phyloP scores from a whole-genome alignment of 1,139 yeast genomes.

The Pichia cactophila region DNA sequence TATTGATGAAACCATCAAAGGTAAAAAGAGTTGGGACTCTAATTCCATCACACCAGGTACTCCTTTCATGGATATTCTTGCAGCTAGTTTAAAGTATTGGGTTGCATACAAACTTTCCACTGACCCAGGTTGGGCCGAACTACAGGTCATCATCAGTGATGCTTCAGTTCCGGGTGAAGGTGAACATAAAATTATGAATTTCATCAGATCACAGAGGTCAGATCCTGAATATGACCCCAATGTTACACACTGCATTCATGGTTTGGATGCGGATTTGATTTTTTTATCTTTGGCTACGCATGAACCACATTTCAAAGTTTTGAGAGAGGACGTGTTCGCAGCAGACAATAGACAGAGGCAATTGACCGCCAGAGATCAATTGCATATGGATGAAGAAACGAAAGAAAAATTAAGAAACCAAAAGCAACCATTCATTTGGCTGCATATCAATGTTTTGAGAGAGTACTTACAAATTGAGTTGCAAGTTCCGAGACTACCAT shows the following conservation, averaged over 20 bases:
- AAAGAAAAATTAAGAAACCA: slow-evolving; percentile 49
- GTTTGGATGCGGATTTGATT: slow-evolving; percentile 95
- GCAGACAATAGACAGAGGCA: slow-evolving; percentile 45
- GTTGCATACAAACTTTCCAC: slow-evolving; percentile 77
- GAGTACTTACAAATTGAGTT: slow-evolving; percentile 86
- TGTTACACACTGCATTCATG: slow-evolving; percentile 89
- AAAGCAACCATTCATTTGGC: slow-evolving; percentile 87
- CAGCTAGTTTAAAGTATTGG: slow-evolving; percentile 79
- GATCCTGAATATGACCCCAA: slow-evolving; percentile 84
- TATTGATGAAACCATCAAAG: slow-evolving; percentile 57
- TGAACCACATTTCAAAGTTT: slow-evolving; percentile 90
- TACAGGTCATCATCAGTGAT: slow-evolving; percentile 83
- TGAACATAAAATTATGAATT: slow-evolving; percentile 95
- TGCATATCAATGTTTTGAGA: slow-evolving; percentile 78
- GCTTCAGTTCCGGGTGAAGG: slow-evolving; percentile 99
- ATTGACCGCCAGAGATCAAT: slow-evolving; percentile 43
- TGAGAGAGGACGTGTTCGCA: slow-evolving; percentile 95
- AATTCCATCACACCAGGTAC: slow-evolving; percentile 99
- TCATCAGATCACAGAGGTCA: slow-evolving; percentile 77
- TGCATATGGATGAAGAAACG: slow-evolving; percentile 56
- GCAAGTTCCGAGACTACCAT: slow-evolving; percentile 58
- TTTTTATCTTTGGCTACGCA: slow-evolving; percentile 93
- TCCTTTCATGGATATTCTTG: slow-evolving; percentile 88
- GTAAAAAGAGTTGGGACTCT: slow-evolving; percentile 69
- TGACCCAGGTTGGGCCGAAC: slow-evolving; percentile 86